These are phyloP conservation scores for Anisogramma anomala DNA, from an alignment of 2,329 filamentous ascomycete species.

Conservation along the genomic window DNA sequence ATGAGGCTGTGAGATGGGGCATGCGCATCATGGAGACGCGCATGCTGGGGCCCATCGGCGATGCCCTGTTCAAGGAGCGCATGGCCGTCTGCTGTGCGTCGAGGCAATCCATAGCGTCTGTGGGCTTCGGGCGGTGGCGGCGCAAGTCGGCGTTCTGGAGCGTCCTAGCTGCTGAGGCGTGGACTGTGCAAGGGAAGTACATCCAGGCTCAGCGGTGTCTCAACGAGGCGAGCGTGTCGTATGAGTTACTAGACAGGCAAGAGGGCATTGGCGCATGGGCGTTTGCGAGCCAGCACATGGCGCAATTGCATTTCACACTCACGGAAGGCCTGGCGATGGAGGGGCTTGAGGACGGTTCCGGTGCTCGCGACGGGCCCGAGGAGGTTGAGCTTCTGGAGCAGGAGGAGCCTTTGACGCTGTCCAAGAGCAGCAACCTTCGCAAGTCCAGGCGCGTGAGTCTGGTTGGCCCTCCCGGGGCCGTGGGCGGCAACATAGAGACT, in stretches of 20 bases:
- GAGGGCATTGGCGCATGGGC: constrained; percentile 41
- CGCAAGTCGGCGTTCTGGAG: constrained; percentile 88
- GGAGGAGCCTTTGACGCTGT: constrained; percentile 44
- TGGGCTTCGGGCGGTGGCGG: constrained; percentile 57
- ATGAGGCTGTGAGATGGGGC: constrained; percentile 81
- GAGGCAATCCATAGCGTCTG: constrained; percentile 54
- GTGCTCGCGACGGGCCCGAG: constrained; percentile 22
- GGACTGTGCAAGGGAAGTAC: constrained; percentile 66
- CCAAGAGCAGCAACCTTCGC: constrained; percentile 26
- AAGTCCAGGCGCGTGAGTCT: constrained; percentile 45
- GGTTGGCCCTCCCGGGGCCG: constrained; percentile 27
- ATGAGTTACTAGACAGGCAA: constrained; percentile 37
- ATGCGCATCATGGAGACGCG: constrained; percentile 67
- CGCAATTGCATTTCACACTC: constrained; percentile 37
- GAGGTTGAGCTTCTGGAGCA: constrained; percentile 33
- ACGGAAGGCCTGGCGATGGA: constrained; percentile 33
- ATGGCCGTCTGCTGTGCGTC: constrained; percentile 74
- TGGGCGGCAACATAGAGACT: constrained; percentile 21
- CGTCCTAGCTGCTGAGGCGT: constrained; percentile 69
- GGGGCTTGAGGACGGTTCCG: constrained; percentile 17
- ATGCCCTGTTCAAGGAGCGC: constrained; percentile 75
- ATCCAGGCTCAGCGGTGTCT: constrained; percentile 70
- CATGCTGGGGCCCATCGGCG: constrained; percentile 62
- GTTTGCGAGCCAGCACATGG: constrained; percentile 40
- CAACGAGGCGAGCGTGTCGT: constrained; percentile 51